Percentiles rank a stretch among this genome's conserved stretches.
Conservation (phyloP, 2,329 filamentous ascomycete species). For the Aspergillus cejpii region DNA sequence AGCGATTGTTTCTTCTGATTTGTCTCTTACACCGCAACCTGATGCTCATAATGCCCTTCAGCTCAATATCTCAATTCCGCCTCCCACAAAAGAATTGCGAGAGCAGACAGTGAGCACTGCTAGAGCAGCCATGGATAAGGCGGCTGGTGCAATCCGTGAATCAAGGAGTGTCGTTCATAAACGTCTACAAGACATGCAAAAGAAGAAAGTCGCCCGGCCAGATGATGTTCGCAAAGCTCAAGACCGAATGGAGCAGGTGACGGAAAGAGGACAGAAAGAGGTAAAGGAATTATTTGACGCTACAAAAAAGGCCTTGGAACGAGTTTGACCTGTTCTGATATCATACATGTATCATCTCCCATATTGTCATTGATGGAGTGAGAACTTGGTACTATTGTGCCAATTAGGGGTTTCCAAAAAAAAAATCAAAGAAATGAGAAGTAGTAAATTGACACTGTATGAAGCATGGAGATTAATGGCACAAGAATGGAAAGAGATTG, state of each 20-base stretch:
- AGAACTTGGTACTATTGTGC: too few relatives aligned
- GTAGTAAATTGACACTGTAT: too few relatives aligned
- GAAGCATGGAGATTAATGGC: too few relatives aligned
- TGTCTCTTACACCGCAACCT: slow-evolving; percentile 41
- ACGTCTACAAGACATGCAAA: slow-evolving; percentile 40
- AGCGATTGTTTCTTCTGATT: slow-evolving; percentile 37
- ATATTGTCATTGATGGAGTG: not conserved
- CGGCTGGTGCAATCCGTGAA: slow-evolving; percentile 36
- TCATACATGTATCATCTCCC: not conserved
- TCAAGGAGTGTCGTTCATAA: slow-evolving; percentile 42
- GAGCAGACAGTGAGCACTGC: slow-evolving; percentile 37
- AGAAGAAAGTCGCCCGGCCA: slow-evolving; percentile 39
- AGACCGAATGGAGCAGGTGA: slow-evolving; percentile 44
- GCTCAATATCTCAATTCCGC: slow-evolving; percentile 42
- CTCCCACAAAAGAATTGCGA: slow-evolving; percentile 43
- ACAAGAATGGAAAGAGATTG: not conserved
- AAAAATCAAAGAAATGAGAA: too few relatives aligned
- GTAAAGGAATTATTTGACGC: slow-evolving; percentile 42
- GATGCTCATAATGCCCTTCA: slow-evolving; percentile 42
- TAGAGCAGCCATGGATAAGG: slow-evolving; percentile 41
- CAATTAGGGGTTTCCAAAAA: too few relatives aligned
- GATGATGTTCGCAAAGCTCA: slow-evolving; percentile 44
- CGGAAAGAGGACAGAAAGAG: slow-evolving; percentile 43
- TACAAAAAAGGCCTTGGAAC: slow-evolving; percentile 36
- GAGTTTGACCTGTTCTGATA: slow-evolving; percentile 17